Conservation (phyloP, 78 protist genomes). For the Dictyostelium firmibasis region DNA sequence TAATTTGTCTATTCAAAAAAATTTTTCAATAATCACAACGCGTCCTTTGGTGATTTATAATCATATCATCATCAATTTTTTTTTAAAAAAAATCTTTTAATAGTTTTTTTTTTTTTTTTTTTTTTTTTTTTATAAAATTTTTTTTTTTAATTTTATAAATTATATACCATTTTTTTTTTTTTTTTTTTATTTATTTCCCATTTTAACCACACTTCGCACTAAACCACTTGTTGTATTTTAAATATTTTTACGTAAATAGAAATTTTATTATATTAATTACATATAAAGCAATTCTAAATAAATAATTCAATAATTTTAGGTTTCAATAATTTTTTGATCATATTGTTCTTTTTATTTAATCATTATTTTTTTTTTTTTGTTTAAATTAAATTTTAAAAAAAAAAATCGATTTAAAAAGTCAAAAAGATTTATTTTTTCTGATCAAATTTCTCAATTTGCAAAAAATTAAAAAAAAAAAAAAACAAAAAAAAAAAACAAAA, state of each 20-base stretch:
- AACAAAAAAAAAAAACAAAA: neutral
- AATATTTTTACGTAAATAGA: neutral
- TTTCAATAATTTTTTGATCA: no score
- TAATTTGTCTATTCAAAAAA: neutral
- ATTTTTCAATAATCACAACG: neutral
- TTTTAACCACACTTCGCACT: neutral
- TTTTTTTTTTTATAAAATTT: neutral
- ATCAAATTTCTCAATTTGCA: no score
- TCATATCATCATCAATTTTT: neutral
- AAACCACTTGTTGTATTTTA: neutral
- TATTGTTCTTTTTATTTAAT: no score
- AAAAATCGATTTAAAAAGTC: no score
- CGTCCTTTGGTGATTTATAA: neutral
- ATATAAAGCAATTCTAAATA: neutral
- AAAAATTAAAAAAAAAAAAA: neutral
- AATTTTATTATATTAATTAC: neutral
- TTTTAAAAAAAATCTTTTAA: neutral
- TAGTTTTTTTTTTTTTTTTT: neutral
- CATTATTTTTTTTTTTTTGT: no score
- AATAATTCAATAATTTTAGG: neutral
- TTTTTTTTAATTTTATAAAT: no score
- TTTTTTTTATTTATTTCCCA: neutral
- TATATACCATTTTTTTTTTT: neutral
- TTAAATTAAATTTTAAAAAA: no score
- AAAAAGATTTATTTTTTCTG: no score